Evolutionary conservation across 2,329 filamentous ascomycete species (phyloP).

Genomic region (Ilyonectria destructans): DNA sequence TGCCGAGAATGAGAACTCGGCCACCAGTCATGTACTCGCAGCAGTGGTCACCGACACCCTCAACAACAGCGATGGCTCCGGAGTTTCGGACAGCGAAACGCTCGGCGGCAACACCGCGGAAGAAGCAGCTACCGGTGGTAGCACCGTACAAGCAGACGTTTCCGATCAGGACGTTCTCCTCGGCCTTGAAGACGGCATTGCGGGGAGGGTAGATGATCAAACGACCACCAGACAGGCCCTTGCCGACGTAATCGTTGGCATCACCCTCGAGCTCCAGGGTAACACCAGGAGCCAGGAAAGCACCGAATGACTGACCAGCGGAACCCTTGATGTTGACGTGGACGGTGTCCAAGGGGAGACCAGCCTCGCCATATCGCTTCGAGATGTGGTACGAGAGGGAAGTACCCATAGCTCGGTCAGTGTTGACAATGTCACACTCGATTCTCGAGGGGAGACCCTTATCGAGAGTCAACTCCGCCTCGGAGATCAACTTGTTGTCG

Average conservation of each 20-base stretch:
- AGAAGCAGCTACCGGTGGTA: slow-evolving; percentile 92
- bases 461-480: slow-evolving; percentile 94
- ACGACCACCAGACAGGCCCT: slow-evolving; percentile 93
- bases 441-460: slow-evolving; percentile 94
- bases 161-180: slow-evolving; percentile 94
- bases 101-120: slow-evolving; percentile 96
- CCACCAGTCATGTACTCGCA: slow-evolving; percentile 99
- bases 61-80: slow-evolving; percentile 94
- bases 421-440: slow-evolving; percentile 97
- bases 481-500: slow-evolving; percentile 97
- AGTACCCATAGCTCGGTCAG: slow-evolving; percentile 92
- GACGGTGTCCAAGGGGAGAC: slow-evolving; percentile 92
- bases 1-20: slow-evolving; percentile 88
- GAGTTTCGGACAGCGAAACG: slow-evolving; percentile 98
- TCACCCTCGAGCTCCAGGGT: slow-evolving; percentile 97
- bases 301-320: slow-evolving; percentile 96
- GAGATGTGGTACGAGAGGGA: slow-evolving; percentile 97
- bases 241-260: slow-evolving; percentile 96
- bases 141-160: slow-evolving; percentile 97
- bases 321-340: slow-evolving; percentile 98
- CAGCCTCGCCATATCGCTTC: slow-evolving; percentile 90
- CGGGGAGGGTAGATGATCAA: slow-evolving; percentile 95
- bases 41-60: slow-evolving; percentile 95
- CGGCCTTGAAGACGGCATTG: slow-evolving; percentile 92
- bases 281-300: slow-evolving; percentile 92